phyloP scores from a whole-genome alignment of 441 rosid genomes.

The Mallotus japonicus region DNA sequence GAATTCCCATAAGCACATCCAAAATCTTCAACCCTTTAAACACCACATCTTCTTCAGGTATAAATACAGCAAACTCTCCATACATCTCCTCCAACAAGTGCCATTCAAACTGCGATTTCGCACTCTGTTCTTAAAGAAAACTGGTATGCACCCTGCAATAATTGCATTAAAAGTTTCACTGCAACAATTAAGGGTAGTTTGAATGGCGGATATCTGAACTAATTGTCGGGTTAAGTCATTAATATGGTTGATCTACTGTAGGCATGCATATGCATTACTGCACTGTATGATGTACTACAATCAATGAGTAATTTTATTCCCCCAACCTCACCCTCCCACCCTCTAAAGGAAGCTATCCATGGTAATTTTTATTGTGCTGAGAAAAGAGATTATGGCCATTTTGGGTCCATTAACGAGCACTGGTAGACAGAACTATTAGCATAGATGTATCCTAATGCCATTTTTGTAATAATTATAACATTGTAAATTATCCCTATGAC shows the following conservation, averaged over 20 bases:
- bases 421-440: too few species aligned
- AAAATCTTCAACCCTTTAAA: slow-evolving; percentile 57
- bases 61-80: slow-evolving; percentile 56
- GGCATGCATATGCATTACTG: background rate
- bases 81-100: slow-evolving; percentile 60
- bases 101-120: slow-evolving; percentile 69
- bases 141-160: slow-evolving; percentile 84
- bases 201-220: background rate
- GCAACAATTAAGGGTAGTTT: background rate
- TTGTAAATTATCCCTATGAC: too few species aligned
- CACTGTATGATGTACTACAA: background rate
- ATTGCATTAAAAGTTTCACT: slow-evolving; percentile 77
- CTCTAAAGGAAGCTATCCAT: background rate
- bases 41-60: slow-evolving; percentile 84
- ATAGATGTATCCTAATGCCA: too few species aligned
- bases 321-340: background rate
- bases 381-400: background rate
- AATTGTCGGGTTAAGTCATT: background rate
- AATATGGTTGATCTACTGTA: background rate
- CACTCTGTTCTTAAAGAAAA: slow-evolving; percentile 77
- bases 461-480: too few species aligned
- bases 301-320: background rate
- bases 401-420: background rate
- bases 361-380: background rate
- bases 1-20: slow-evolving; percentile 70